Base-by-base conservation (phyloP, 75 land plant species). In the Picea glauca region DNA sequence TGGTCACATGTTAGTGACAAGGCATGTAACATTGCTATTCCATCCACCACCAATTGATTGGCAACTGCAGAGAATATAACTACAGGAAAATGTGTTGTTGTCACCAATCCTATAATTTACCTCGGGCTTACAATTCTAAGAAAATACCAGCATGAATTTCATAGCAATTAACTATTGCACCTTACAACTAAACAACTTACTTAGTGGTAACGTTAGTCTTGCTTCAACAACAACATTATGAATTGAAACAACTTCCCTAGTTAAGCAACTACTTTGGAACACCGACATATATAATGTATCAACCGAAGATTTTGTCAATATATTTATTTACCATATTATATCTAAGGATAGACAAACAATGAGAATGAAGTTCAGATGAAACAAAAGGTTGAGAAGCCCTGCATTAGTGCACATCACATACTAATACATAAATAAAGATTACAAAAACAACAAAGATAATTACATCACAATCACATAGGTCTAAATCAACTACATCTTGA, bases 21-120 rank as follows among this genome's bases (percentile, higher is more conserved):
- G 70, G 88, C 90, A 85, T 95, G 98, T 13, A 95, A 93, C 77
- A 87, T 90, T 11, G 95, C 87, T 72, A 88, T 87, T 65, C 95
- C 95, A 87, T 93, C 96, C 95, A 94, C 73, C 17, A 92, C 91
- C 31, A 94, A 77, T 78, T 94, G 93, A 72, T 93, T 95, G 73
- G 89, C 98, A 57, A 93, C 98, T 95, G 90, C 62, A 85, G 59
- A 64, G 76, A 58, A 74, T 68, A 74, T 46, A 76, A 20, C 35
- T 60, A 77, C 23, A 56, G 31, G 38, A 13, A 35, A 15, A 67
- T 17, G 1, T 64, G 13, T 64, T 64, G 35, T 17, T 15, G 32
- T 31, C 33, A 64, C 23, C 13, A 63, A 30, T 63, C 2, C 2
- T 13, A 31, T 30, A 64, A 64, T 35, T 35, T 35, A 35, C 17